These are phyloP conservation scores for Zopfochytrium polystomum DNA, from an alignment of 371 early-diverging fungal genomes.

Conservation along the genomic window DNA sequence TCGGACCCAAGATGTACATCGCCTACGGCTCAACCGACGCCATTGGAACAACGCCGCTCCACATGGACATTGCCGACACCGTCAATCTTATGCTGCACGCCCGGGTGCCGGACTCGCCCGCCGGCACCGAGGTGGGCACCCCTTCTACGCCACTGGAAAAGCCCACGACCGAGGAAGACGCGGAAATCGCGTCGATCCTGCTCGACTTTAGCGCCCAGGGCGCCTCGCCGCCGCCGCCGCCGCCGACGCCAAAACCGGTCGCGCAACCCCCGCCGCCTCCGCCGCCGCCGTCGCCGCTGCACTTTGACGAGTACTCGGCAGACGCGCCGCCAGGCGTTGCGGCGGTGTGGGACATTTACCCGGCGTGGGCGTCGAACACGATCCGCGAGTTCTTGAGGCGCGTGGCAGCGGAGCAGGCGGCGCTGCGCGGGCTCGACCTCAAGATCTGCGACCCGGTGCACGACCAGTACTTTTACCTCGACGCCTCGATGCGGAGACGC, in stretches of 20 bases:
- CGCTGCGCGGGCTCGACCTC: not conserved
- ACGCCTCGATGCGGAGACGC: constrained; percentile 36
- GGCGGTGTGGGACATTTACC: constrained; percentile 72
- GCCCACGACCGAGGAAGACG: constrained; percentile 1
- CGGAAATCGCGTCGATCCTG: constrained; percentile 13
- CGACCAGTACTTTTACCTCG: constrained; percentile 59
- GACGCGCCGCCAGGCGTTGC: constrained; percentile 29
- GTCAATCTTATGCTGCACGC: constrained; percentile 68
- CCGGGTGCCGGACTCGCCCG: constrained; percentile 2
- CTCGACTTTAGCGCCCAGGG: not conserved
- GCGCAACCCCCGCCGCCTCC: not conserved
- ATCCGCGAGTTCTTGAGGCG: constrained; percentile 50
- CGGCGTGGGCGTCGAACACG: constrained; percentile 38
- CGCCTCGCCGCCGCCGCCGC: not conserved
- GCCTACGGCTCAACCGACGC: constrained; percentile 62
- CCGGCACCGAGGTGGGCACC: too few species aligned
- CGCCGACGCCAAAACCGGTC: not conserved
- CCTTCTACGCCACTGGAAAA: constrained; percentile 2
- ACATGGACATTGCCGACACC: constrained; percentile 72
- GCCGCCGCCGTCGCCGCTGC: not conserved
- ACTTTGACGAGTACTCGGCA: not conserved
- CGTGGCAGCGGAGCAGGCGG: not conserved
- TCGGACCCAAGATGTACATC: constrained; percentile 74
- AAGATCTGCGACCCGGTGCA: constrained; percentile 57
- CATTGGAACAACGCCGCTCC: constrained; percentile 69